These are phyloP conservation scores for Pseudonitzschia multiseries DNA, from an alignment of 108 stramenopile species.

Conservation along the genomic window DNA sequence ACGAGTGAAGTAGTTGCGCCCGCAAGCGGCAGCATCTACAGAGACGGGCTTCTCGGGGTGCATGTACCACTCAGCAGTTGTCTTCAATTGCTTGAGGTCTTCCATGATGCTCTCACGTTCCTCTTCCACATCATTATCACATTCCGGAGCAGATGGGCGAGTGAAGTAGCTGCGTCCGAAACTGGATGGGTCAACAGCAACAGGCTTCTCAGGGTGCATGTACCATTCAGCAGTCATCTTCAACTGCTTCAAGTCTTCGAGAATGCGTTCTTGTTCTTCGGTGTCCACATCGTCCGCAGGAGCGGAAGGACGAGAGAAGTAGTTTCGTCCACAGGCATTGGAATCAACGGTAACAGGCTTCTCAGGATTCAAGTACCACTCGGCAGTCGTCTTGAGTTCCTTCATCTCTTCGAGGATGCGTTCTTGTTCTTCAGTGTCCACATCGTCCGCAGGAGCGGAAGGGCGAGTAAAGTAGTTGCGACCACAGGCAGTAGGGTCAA, in stretches of 20 bases:
- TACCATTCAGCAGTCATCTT: conserved; percentile 53
- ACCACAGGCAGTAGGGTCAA: conserved; percentile 40
- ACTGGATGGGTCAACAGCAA: conserved; percentile 34
- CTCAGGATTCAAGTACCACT: conserved; percentile 38
- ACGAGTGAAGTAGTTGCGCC: conserved; percentile 69
- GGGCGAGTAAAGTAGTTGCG: conserved; percentile 63
- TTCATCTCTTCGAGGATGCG: conserved; percentile 44
- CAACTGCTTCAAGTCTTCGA: conserved; percentile 48
- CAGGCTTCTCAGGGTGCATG: conserved; percentile 63
- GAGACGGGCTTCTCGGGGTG: conserved; percentile 39
- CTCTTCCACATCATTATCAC: conserved; percentile 27
- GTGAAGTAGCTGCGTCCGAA: conserved; percentile 61
- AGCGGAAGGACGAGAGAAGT: conserved; percentile 53
- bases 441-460: conserved; percentile 44
- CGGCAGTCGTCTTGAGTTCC: conserved; percentile 38
- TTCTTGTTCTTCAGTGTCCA: conserved; percentile 39
- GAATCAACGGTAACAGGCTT: conserved; percentile 36
- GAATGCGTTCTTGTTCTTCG: conserved; percentile 52
- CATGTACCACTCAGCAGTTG: conserved; percentile 35
- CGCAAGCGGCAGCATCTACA: conserved; percentile 33
- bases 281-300: conserved; percentile 13
- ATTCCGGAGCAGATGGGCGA: conserved; percentile 48
- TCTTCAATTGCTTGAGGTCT: conserved; percentile 38
- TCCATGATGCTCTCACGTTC: conserved; percentile 49
- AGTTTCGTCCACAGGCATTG: conserved; percentile 49